Evolutionary conservation across 106 monocot genomes (phyloP), one percentile per base, ranked within the genome.

Genomic region (Iris macrosiphon): DNA sequence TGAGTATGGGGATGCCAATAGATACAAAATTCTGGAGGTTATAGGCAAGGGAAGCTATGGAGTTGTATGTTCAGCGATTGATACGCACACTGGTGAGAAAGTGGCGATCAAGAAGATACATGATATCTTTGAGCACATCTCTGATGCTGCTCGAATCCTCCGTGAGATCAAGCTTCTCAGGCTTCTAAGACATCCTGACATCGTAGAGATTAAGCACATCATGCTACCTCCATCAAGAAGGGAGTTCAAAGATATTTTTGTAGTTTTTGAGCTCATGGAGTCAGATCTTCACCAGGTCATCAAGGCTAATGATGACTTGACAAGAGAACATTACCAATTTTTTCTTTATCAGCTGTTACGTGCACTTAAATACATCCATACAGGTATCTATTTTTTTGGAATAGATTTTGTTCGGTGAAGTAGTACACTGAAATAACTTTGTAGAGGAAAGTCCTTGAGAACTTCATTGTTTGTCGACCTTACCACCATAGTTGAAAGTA

Each of bases 241-340:
- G 49, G 79, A 79, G 31, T 79, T 79, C 37, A 79, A 69, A 52
- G 79, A 65, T 65, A 65, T 65, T 32, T 65, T 44, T 65, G 65
- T 65, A 54, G 65, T 65, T 17, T 65, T 65, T 52, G 79, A 79
- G 64, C 73, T 79, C 31, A 79, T 79, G 79, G 79, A 79, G 37
- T 79, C 79, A 6, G 79, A 79, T 68, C 69, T 79, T 64, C 79
- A 79, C 59, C 72, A 72, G 52, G 79, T 79, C 2, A 79, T 79
- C 16, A 73, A 79, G 48, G 79, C 79, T 52, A 79, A 79, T 68
- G 79, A 79, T 53, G 73, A 79, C 45, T 64, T 79, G 32, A 73
- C 79, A 18, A 69, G 68, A 15, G 73, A 79, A 59, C 79, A 79
- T 74, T 68, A 79, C 32, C 79, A 73, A 31, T 79, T 79, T 14